phyloP scores from a whole-genome alignment of 164 flowering plant genomes.

The Kingdonia uniflora region DNA sequence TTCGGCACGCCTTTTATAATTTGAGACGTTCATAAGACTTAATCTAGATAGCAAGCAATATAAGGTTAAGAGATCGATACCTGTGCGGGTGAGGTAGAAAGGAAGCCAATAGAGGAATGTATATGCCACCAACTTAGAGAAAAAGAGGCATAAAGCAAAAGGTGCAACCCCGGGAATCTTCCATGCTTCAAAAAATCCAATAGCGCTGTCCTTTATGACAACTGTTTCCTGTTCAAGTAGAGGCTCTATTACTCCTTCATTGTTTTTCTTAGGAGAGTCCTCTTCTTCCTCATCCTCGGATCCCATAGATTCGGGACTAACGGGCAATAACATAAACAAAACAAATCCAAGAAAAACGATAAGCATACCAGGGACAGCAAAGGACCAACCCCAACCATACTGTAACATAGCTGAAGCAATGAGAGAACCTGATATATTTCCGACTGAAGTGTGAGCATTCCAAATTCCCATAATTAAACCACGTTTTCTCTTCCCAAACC shows the following conservation, averaged over 20 bases:
- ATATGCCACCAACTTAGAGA: constrained; percentile 86
- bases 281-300: constrained; percentile 35
- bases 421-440: constrained; percentile 81
- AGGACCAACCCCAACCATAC: constrained; percentile 98
- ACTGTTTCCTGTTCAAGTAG: constrained; percentile 21
- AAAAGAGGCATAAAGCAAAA: constrained; percentile 91
- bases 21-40: neutral
- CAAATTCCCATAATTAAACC: constrained; percentile 96
- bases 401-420: constrained; percentile 61
- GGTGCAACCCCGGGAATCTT: constrained; percentile 92
- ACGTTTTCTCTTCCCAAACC: constrained; percentile 89
- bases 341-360: constrained; percentile 49
- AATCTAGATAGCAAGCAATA: neutral
- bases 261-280: constrained; percentile 27
- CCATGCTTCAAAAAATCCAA: constrained; percentile 91
- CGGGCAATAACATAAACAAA: constrained; percentile 62
- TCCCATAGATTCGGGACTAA: constrained; percentile 64
- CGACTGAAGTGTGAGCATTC: constrained; percentile 94
- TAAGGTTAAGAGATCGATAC: constrained; percentile 19
- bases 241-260: constrained; percentile 37
- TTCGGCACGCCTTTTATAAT: no score
- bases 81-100: constrained; percentile 83
- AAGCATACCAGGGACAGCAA: constrained; percentile 70
- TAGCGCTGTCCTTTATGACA: constrained; percentile 26
- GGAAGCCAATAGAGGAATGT: constrained; percentile 99